These are phyloP conservation scores for Acacia concinna DNA, from an alignment of 331 rosid species.

Conservation along the genomic window DNA sequence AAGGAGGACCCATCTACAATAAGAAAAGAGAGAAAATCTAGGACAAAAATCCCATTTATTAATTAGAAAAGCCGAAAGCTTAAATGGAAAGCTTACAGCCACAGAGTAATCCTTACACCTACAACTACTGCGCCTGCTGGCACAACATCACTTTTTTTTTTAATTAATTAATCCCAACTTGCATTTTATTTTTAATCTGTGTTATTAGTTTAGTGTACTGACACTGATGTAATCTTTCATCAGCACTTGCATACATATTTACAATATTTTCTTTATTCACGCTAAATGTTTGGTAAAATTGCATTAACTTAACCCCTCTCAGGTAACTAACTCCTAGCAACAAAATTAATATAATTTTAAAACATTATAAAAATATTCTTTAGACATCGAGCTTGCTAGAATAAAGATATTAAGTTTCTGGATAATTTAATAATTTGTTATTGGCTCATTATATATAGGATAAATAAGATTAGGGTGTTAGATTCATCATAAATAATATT, in stretches of 20 bases:
- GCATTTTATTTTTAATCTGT: slow-evolving; percentile 2
- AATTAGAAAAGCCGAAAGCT: slow-evolving; percentile 42
- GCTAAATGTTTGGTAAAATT: not conserved
- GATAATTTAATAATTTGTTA: too few species aligned
- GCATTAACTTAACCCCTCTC: not conserved
- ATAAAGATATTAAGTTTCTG: not conserved
- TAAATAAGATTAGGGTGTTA: too few species aligned
- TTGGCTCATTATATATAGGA: not conserved
- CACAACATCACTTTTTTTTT: slow-evolving; percentile 22
- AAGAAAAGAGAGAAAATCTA: slow-evolving; percentile 38
- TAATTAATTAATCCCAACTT: slow-evolving; percentile 27
- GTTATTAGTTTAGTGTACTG: slow-evolving; percentile 7
- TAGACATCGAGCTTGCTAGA: not conserved
- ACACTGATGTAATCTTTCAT: slow-evolving; percentile 36
- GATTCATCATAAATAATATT: too few species aligned
- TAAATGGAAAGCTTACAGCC: slow-evolving; percentile 35
- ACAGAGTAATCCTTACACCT: slow-evolving; percentile 33
- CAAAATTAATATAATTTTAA: not conserved
- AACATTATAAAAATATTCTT: not conserved
- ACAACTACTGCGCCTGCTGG: slow-evolving; percentile 37
- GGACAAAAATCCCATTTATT: slow-evolving; percentile 20
- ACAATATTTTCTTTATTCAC: not conserved
- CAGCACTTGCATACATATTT: slow-evolving; percentile 20
- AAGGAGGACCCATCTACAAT: slow-evolving; percentile 28
- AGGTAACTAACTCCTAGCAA: not conserved